Base-by-base conservation (phyloP, 2,329 filamentous ascomycete species). In the Xylaria sp. region DNA sequence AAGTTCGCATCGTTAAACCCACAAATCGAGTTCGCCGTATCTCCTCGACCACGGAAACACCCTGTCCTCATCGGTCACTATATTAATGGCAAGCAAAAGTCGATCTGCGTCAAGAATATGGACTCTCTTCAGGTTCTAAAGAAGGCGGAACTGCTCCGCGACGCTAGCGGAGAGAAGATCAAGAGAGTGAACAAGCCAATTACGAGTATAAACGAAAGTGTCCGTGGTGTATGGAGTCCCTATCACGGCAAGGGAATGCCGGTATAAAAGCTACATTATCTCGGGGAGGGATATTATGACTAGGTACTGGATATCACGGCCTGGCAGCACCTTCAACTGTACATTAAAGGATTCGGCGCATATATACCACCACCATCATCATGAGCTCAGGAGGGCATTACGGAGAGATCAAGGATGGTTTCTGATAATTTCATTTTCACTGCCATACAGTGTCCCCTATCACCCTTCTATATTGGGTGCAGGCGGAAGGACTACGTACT, bases 1-100 rank as follows among this genome's bases (percentile, higher is more conserved):
- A 83, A 86, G 73, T 97, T 99, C 83, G 94, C 94, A 64, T 84
- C 88, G 74, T 83, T 87, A 75, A 93, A 97, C 82, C 94, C 95
- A 36, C 88, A 93, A 80, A 90, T 98, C 85, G 94, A 98, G 83
- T 93, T 99, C 82, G 89, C 89, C 77, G 89, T 99, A 68, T 97
- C 94, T 46, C 96, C 95, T 20, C 91, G 94, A 74, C 95, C 94
- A n/a, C 86, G 90, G 75, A 92, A 92, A 78, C 95, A 98, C 81
- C 96, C 96, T 44, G 89, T 97, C 71, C 89, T 99, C 76, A 89
- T 91, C 75, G 96, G 93, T 66, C 88, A 93, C 81, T 99, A 97
- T 83, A 93, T 98, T 85, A 98, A 97, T 80, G 94, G 95, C 71
- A 87, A 89, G 33, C 87, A 92, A 71, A 96, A 96, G 80, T 88